phyloP scores from a whole-genome alignment of 352 stramenopile genomes.

The Globisporangium paddicum region DNA sequence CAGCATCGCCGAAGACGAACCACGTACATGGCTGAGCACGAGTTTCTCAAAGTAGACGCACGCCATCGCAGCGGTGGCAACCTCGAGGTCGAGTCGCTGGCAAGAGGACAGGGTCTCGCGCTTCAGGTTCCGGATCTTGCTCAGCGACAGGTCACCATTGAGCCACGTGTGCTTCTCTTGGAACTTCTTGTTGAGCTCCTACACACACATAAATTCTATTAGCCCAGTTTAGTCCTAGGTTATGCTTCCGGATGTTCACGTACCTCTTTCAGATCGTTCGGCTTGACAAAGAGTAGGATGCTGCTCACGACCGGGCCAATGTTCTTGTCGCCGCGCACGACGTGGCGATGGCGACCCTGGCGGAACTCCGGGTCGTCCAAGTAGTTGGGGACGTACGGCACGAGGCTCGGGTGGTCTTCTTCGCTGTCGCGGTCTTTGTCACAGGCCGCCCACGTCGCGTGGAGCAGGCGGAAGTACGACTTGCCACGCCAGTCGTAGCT shows the following conservation, averaged over 20 bases:
- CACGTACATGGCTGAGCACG: slow-evolving; percentile 83
- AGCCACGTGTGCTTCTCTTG: slow-evolving; percentile 91
- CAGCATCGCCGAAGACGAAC: background rate
- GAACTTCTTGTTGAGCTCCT: slow-evolving; percentile 97
- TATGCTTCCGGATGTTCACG: background rate
- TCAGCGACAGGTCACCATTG: slow-evolving; percentile 91
- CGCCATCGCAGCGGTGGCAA: slow-evolving; percentile 92
- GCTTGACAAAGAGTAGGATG: slow-evolving; percentile 95
- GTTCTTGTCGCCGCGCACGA: slow-evolving; percentile 83
- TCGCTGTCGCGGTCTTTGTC: slow-evolving; percentile 69
- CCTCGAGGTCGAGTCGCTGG: slow-evolving; percentile 85
- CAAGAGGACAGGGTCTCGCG: slow-evolving; percentile 74
- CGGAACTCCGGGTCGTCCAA: slow-evolving; percentile 83
- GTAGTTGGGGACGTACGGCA: slow-evolving; percentile 70
- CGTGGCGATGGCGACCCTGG: slow-evolving; percentile 74
- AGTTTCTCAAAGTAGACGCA: slow-evolving; percentile 98
- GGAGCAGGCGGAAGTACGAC: slow-evolving; percentile 81
- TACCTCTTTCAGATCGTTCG: slow-evolving; percentile 91
- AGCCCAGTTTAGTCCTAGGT: background rate
- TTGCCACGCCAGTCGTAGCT: slow-evolving; percentile 85
- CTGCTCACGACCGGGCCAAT: slow-evolving; percentile 92
- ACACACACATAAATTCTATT: background rate
- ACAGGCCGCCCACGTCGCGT: slow-evolving; percentile 71
- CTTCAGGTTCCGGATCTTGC: slow-evolving; percentile 95
- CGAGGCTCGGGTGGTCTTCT: slow-evolving; percentile 56